Evolutionary conservation across 345 rosid genomes (phyloP).

Genomic region (Acer negundo): DNA sequence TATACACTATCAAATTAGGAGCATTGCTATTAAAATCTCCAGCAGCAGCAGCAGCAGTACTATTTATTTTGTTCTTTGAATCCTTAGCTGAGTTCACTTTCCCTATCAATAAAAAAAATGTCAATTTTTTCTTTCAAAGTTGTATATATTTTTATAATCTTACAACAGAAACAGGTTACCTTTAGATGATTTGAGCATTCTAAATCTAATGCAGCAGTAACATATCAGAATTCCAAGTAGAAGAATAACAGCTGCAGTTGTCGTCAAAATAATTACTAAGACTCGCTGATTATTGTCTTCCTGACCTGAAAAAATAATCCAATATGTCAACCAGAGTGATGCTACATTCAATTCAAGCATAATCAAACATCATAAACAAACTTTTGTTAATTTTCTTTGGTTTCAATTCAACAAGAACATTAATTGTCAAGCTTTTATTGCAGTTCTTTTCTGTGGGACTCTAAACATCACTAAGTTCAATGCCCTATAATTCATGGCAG

Average conservation of each 20-base stretch:
- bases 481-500: too few species aligned
- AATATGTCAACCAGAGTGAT: neutral
- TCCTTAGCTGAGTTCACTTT: neutral
- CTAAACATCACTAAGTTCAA: too few species aligned
- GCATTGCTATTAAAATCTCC: slow-evolving; percentile 11
- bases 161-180: slow-evolving; percentile 18
- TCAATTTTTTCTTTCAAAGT: neutral
- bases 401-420: too few species aligned
- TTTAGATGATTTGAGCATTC: slow-evolving; percentile 19
- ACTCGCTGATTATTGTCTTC: slow-evolving; percentile 16
- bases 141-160: too few species aligned
- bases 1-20: slow-evolving; percentile 26
- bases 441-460: too few species aligned
- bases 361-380: too few species aligned
- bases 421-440: too few species aligned
- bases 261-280: slow-evolving; percentile 23
- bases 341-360: too few species aligned
- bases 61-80: neutral
- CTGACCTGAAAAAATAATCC: slow-evolving; percentile 23
- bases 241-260: slow-evolving; percentile 24
- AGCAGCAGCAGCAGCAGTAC: neutral
- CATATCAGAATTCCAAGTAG: slow-evolving; percentile 8
- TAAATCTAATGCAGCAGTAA: slow-evolving; percentile 11
- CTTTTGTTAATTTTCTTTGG: too few species aligned
- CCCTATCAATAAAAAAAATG: neutral